A percentile compares a stretch with the other conserved stretches of the same genome.
These are phyloP conservation scores for Cyclotella baltica DNA, from an alignment of 108 stramenopile species.

Conservation along the genomic window DNA sequence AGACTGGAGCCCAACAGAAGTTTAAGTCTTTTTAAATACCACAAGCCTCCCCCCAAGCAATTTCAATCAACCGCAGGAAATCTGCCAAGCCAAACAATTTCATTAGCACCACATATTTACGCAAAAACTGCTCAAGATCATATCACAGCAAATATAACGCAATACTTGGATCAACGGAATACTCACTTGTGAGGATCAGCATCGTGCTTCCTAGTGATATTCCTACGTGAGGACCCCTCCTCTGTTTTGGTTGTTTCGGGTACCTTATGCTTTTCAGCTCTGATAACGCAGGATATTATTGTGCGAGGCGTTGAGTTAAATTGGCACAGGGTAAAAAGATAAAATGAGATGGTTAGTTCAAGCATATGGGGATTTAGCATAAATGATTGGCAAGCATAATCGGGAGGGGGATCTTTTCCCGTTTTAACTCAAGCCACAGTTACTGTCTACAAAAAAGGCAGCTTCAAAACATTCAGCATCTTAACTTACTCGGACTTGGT, in stretches of 20 bases:
- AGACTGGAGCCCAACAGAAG: too few species aligned
- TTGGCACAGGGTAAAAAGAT: background rate
- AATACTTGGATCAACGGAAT: background rate
- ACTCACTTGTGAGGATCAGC: slow-evolving; percentile 67
- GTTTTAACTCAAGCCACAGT: background rate
- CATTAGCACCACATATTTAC: background rate
- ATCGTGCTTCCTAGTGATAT: slow-evolving; percentile 81
- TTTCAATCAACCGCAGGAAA: too few species aligned
- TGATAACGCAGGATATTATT: background rate
- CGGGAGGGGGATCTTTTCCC: too few species aligned
- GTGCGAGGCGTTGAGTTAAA: background rate
- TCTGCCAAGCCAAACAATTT: too few species aligned
- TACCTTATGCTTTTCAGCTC: slow-evolving; percentile 53
- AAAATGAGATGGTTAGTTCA: background rate
- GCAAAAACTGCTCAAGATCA: too few species aligned
- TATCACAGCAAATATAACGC: too few species aligned
- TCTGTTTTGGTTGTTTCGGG: slow-evolving; percentile 75
- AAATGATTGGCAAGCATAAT: too few species aligned
- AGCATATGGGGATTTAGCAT: background rate
- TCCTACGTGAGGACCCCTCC: slow-evolving; percentile 75
- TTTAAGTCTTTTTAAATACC: too few species aligned
- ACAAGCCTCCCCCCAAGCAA: too few species aligned
- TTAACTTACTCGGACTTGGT: slow-evolving; percentile 45
- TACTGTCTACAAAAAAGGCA: background rate
- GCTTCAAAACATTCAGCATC: background rate